These are phyloP conservation scores for Tolypocladium nubicola DNA, from an alignment of 2,329 filamentous ascomycete genomes.

Conservation along the genomic window DNA sequence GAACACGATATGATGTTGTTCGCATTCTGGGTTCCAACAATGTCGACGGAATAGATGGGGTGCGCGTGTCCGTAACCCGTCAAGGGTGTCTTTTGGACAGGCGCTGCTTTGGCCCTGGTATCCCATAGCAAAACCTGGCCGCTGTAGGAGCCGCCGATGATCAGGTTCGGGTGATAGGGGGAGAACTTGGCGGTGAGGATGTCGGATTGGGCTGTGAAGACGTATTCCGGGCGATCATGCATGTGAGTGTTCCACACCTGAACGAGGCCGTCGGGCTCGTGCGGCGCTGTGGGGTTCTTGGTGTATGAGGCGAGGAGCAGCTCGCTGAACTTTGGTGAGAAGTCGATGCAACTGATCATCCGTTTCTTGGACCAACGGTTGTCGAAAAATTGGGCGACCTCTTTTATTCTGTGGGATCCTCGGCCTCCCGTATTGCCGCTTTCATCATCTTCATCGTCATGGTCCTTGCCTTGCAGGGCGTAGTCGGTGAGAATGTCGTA, in stretches of 20 bases:
- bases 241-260: slow-evolving; percentile 97
- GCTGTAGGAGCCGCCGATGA: slow-evolving; percentile 91
- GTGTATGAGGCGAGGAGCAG: slow-evolving; percentile 91
- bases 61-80: slow-evolving; percentile 94
- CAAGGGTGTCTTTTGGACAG: slow-evolving; percentile 91
- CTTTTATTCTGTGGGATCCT: slow-evolving; percentile 66
- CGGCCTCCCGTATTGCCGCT: slow-evolving; percentile 58
- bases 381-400: slow-evolving; percentile 88
- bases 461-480: slow-evolving; percentile 64
- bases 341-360: slow-evolving; percentile 92
- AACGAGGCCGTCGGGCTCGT: slow-evolving; percentile 85
- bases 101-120: slow-evolving; percentile 76
- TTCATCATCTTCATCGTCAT: slow-evolving; percentile 76
- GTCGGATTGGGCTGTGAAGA: slow-evolving; percentile 93
- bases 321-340: slow-evolving; percentile 91
- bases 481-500: slow-evolving; percentile 97
- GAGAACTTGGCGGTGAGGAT: slow-evolving; percentile 94
- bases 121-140: slow-evolving; percentile 97
- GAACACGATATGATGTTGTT: slow-evolving; percentile 98
- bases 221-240: slow-evolving; percentile 88
- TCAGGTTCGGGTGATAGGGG: slow-evolving; percentile 94
- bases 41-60: slow-evolving; percentile 88
- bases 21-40: slow-evolving; percentile 95
- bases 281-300: slow-evolving; percentile 89
- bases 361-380: slow-evolving; percentile 94